Evolutionary conservation across 495 filamentous ascomycete species (phyloP), one percentile per base, ranked within the genome.

Genomic region (Pyronema domesticum): DNA sequence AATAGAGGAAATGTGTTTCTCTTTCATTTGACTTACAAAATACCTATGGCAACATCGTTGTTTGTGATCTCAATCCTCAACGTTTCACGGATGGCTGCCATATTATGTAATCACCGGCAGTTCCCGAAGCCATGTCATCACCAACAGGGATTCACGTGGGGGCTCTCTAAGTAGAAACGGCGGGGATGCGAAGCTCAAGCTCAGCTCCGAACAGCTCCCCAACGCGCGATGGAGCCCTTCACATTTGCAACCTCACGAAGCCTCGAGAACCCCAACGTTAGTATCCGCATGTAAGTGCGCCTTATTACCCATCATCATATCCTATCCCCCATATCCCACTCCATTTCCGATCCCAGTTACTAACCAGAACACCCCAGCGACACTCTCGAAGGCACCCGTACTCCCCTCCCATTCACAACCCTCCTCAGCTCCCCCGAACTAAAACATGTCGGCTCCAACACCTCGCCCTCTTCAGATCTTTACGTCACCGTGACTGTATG

Each of bases 401-500:
- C 80, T 54, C 79, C 83, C 13, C 74, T 89, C 6, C 79, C 80
- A 1, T 85, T 80, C 58, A 95, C 89, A 0, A 83, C 77, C 0
- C 76, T 95, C 7, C 67, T 94, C 30, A 73, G 82, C 40, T 73
- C 79, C 45, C 81, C 89, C 1, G 80, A 94, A 45, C 70, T 96
- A 37, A 77, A 84, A 61, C 83, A 95, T 63, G 75, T 87, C 39
- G 89, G 86, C 39, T 95, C 91, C 18, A 84, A 86, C 54, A 54
- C 40, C 30, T 46, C 52, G 7, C 42, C 30, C 6, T 63, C 2
- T 5, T 95, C 86, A 15, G 91, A 98, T 65, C 80, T 96, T 37
- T 95, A 88, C 60, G 81, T 93, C 15, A 95, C 88, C 3, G 83
- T 80, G 13, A 93, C 95, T 68, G 71, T 95, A 62, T 99, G 89